Percentiles rank a stretch among this genome's conserved stretches.
Evolutionary conservation across 2,329 filamentous ascomycete species (phyloP).

Genomic region (Alternaria brassicicola): DNA sequence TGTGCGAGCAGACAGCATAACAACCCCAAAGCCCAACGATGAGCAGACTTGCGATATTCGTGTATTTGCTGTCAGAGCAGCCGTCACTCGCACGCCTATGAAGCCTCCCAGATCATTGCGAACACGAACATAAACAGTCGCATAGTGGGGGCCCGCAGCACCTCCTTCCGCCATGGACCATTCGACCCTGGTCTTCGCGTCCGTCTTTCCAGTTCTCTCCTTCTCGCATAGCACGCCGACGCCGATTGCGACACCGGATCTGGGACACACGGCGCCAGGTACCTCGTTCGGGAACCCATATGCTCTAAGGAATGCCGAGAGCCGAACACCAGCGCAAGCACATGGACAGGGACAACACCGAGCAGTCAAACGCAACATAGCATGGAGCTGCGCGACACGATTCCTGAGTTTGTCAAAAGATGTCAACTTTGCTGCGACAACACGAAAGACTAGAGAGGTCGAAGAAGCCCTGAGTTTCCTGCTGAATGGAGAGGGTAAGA

Average conservation of each 20-base stretch:
- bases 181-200: slow-evolving; percentile 49
- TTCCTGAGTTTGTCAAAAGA: slow-evolving; percentile 47
- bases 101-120: background rate
- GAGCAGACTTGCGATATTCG: background rate
- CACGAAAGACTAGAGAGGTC: slow-evolving; percentile 37
- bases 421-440: slow-evolving; percentile 25
- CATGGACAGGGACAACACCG: slow-evolving; percentile 39
- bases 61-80: background rate
- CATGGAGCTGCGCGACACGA: slow-evolving; percentile 56
- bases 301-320: slow-evolving; percentile 27
- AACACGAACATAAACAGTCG: slow-evolving; percentile 10
- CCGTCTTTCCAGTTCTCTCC: slow-evolving; percentile 53
- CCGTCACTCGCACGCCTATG: background rate
- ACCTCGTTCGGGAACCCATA: slow-evolving; percentile 50
- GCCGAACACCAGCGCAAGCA: slow-evolving; percentile 38
- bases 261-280: slow-evolving; percentile 50
- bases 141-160: slow-evolving; percentile 27
- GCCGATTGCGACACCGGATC: slow-evolving; percentile 51
- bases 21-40: background rate
- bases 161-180: slow-evolving; percentile 43
- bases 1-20: slow-evolving; percentile 5
- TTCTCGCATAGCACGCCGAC: slow-evolving; percentile 53
- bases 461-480: slow-evolving; percentile 47
- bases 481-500: slow-evolving; percentile 43
- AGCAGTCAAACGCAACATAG: slow-evolving; percentile 45